A percentile compares a stretch with the other conserved stretches of the same genome.
Conservation (phyloP, 164 flowering plant species). For the Liriodendron chinense region DNA sequence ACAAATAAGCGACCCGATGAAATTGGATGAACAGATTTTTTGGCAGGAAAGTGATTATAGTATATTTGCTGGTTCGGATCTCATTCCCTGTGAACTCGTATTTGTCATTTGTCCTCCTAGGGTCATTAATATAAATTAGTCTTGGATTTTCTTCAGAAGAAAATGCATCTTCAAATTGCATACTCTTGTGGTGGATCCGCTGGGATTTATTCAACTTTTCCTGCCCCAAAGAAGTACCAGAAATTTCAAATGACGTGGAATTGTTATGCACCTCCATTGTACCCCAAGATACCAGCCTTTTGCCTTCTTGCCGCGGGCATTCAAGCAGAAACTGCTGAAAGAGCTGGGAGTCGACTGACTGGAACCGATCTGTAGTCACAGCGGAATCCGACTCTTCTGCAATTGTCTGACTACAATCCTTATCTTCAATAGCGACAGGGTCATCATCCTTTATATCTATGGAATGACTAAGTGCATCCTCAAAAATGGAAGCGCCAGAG, state of each 20-base stretch:
- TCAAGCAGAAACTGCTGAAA: slow-evolving; percentile 33
- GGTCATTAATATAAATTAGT: slow-evolving; percentile 71
- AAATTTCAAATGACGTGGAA: slow-evolving; percentile 41
- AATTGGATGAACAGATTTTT: slow-evolving; percentile 91
- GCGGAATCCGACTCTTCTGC: slow-evolving; percentile 12
- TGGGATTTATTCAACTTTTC: slow-evolving; percentile 47
- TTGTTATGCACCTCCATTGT: slow-evolving; percentile 51
- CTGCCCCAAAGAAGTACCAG: slow-evolving; percentile 38
- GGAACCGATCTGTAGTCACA: slow-evolving; percentile 10
- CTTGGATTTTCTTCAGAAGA: slow-evolving; percentile 51
- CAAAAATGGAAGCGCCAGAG: slow-evolving; percentile 30
- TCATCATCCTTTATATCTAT: slow-evolving; percentile 25
- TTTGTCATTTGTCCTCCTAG: slow-evolving; percentile 73
- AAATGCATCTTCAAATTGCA: slow-evolving; percentile 49
- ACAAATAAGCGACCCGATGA: slow-evolving; percentile 85
- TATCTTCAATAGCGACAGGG: slow-evolving; percentile 16
- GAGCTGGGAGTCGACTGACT: slow-evolving; percentile 31
- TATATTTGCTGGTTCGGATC: slow-evolving; percentile 85
- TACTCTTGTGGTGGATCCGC: slow-evolving; percentile 48
- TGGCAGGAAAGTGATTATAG: slow-evolving; percentile 76
- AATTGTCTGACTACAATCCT: neutral
- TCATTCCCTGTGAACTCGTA: slow-evolving; percentile 85
- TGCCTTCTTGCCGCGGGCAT: slow-evolving; percentile 42
- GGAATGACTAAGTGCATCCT: slow-evolving; percentile 21
- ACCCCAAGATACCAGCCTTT: slow-evolving; percentile 56